These are phyloP conservation scores for Aschersonia sp. DNA, from an alignment of 2,329 filamentous ascomycete species.

Conservation along the genomic window DNA sequence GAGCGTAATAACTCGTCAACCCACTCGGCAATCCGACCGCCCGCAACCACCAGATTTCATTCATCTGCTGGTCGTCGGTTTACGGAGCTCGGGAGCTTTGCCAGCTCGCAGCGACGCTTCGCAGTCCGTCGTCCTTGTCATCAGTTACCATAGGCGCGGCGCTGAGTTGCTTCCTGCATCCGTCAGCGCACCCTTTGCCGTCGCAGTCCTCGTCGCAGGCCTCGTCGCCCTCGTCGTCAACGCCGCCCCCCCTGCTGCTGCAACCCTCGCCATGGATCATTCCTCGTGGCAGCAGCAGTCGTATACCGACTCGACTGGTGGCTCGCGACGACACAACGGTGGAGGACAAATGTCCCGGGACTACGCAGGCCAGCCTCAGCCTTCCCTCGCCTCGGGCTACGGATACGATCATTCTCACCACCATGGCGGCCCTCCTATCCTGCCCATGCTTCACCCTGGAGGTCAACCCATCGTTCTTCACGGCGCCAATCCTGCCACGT, in stretches of 20 bases:
- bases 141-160: neutral
- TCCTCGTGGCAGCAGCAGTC: slow-evolving; percentile 41
- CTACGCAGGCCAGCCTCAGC: slow-evolving; percentile 20
- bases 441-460: slow-evolving; percentile 13
- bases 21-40: neutral
- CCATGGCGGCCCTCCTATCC: slow-evolving; percentile 27
- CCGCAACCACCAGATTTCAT: neutral
- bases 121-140: slow-evolving; percentile 1
- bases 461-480: slow-evolving; percentile 14
- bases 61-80: neutral
- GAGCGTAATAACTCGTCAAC: neutral
- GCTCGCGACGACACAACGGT: slow-evolving; percentile 50
- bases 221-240: slow-evolving; percentile 4
- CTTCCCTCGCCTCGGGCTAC: slow-evolving; percentile 9
- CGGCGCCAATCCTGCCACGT: slow-evolving; percentile 34
- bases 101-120: slow-evolving; percentile 3
- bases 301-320: slow-evolving; percentile 49
- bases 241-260: slow-evolving; percentile 1
- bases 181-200: neutral
- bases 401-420: slow-evolving; percentile 57
- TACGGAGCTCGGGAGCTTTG: slow-evolving; percentile 3
- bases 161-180: slow-evolving; percentile 2
- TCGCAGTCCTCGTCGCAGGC: slow-evolving; percentile 2
- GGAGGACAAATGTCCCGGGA: slow-evolving; percentile 30
- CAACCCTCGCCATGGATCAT: slow-evolving; percentile 27